Percentiles rank a stretch among this genome's conserved stretches.
Conservation (phyloP, 1,284 basidiomycete species). For the Neonothopanus nambi region DNA sequence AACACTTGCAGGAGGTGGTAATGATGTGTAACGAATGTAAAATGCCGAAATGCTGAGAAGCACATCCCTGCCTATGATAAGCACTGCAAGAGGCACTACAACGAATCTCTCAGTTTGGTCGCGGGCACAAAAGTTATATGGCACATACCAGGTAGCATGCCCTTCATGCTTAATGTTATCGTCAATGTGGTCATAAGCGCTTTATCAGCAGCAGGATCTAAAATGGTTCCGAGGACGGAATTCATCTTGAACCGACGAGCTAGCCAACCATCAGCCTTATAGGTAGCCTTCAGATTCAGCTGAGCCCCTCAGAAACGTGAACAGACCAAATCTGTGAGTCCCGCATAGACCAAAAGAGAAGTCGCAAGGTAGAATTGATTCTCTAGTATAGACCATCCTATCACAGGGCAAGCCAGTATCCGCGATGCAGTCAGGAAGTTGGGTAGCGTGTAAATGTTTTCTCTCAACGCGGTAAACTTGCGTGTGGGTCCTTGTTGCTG, state of each 20-base stretch:
- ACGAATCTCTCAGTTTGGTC: slow-evolving; percentile 1
- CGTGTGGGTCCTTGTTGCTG: slow-evolving; percentile 4
- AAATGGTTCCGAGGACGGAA: slow-evolving; percentile 89
- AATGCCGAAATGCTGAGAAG: slow-evolving; percentile 89
- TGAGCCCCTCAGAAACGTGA: slow-evolving; percentile 6
- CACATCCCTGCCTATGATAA: slow-evolving; percentile 91
- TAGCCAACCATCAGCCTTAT: slow-evolving; percentile 88
- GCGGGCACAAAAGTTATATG: background rate
- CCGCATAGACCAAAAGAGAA: slow-evolving; percentile 83
- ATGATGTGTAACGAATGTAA: slow-evolving; percentile 89
- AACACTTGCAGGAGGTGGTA: slow-evolving; percentile 78
- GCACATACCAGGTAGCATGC: slow-evolving; percentile 77
- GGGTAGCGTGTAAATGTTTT: slow-evolving; percentile 95
- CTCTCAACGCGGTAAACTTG: slow-evolving; percentile 31
- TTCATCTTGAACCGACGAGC: slow-evolving; percentile 85
- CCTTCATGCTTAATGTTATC: slow-evolving; percentile 81
- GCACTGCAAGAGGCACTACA: slow-evolving; percentile 78
- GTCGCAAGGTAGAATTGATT: slow-evolving; percentile 83
- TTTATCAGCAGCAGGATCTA: slow-evolving; percentile 98
- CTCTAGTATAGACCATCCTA: slow-evolving; percentile 91
- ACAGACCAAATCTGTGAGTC: slow-evolving; percentile 84
- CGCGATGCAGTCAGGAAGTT: slow-evolving; percentile 89
- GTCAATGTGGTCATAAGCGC: slow-evolving; percentile 94
- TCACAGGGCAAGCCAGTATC: slow-evolving; percentile 84
- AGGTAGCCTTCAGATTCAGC: slow-evolving; percentile 9